These are phyloP conservation scores for Fusarium pininemorale DNA, from an alignment of 2,329 filamentous ascomycete genomes.

Conservation along the genomic window DNA sequence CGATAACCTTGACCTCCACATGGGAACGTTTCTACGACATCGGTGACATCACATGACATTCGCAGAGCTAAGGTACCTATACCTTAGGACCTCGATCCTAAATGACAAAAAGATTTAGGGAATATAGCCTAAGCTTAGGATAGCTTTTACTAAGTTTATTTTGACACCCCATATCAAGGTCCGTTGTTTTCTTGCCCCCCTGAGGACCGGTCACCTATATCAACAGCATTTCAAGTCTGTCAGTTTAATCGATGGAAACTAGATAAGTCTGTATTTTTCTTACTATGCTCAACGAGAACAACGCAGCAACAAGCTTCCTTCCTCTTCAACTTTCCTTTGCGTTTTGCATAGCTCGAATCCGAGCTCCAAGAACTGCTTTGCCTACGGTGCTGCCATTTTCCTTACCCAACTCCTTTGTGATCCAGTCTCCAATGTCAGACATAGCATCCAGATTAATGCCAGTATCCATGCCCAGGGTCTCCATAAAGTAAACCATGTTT, in stretches of 20 bases:
- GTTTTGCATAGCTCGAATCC: conserved; percentile 45
- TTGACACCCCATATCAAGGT: too few relatives aligned
- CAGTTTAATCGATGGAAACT: not conserved
- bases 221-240: not conserved
- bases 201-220: too few relatives aligned
- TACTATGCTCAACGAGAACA: not conserved
- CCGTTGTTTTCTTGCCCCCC: too few relatives aligned
- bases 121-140: too few relatives aligned
- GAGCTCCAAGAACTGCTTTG: conserved; percentile 67
- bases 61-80: not conserved
- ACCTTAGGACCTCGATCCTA: too few relatives aligned
- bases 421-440: conserved; percentile 76
- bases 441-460: conserved; percentile 75
- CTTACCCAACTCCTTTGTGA: conserved; percentile 70
- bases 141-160: too few relatives aligned
- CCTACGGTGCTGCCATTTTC: conserved; percentile 73
- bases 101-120: too few relatives aligned
- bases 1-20: conserved; percentile 37
- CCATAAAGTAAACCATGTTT: conserved; percentile 81
- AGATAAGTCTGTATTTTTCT: not conserved
- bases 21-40: conserved; percentile 8
- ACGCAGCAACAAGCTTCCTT: conserved; percentile 7
- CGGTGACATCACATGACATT: conserved; percentile 54
- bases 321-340: conserved; percentile 33
- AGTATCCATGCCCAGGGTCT: conserved; percentile 77